A percentile compares a stretch with the other conserved stretches of the same genome.
phyloP scores from a whole-genome alignment of 2,329 filamentous ascomycete genomes.

The Drechslera avenae region DNA sequence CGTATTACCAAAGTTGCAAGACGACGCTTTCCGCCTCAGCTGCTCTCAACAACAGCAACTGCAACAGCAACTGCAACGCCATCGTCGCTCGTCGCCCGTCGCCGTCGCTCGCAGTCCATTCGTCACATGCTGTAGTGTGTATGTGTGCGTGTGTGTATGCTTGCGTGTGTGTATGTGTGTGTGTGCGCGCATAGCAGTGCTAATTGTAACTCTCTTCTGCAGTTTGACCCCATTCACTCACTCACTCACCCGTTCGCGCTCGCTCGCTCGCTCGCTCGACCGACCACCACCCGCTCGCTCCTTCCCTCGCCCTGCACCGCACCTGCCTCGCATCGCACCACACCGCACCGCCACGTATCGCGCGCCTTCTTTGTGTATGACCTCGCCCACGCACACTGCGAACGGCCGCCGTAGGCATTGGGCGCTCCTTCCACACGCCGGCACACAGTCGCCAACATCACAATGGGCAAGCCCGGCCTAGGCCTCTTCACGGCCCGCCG shows the following conservation, averaged over 20 bases:
- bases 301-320: constrained; percentile 4
- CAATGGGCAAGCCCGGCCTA: constrained; percentile 42
- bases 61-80: background rate
- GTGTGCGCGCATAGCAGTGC: too few species aligned
- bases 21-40: constrained; percentile 9
- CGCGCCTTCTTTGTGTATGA: constrained; percentile 23
- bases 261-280: constrained; percentile 12
- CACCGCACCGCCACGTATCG: constrained; percentile 2
- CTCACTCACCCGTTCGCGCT: too few species aligned
- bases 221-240: too few species aligned
- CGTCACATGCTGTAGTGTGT: too few species aligned
- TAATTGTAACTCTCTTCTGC: background rate
- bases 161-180: too few species aligned
- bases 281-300: too few species aligned
- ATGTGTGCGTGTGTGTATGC: too few species aligned
- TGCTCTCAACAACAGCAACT: constrained; percentile 1
- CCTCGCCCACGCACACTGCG: constrained; percentile 13
- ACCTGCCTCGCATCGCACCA: background rate
- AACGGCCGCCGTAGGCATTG: constrained; percentile 28
- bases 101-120: background rate
- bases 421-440: constrained; percentile 14
- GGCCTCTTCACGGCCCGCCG: constrained; percentile 43
- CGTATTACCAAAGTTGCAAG: constrained; percentile 7
- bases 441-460: constrained; percentile 2
- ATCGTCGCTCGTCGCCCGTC: too few species aligned